These are phyloP conservation scores for Eucalyptus erythrocorys DNA, from an alignment of 345 rosid genomes.

Conservation along the genomic window DNA sequence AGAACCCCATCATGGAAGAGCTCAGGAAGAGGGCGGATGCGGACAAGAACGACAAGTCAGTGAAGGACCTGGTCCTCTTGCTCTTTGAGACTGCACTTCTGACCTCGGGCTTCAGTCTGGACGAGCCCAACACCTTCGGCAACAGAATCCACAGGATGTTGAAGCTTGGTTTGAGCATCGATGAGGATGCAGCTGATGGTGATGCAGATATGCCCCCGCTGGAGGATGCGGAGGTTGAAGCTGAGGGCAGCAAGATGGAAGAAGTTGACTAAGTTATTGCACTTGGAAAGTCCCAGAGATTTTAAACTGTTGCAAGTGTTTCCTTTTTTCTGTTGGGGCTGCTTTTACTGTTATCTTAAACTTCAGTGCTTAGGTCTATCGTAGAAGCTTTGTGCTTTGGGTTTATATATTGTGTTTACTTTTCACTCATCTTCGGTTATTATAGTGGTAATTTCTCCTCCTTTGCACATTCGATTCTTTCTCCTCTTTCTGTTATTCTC, in stretches of 20 bases:
- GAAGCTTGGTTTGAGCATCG: slow-evolving; percentile 76
- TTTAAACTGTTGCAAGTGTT: neutral
- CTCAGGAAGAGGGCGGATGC: slow-evolving; percentile 81
- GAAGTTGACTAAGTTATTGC: slow-evolving; percentile 51
- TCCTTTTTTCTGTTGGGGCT: neutral
- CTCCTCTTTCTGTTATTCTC: neutral
- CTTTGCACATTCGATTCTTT: neutral
- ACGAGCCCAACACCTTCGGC: slow-evolving; percentile 85
- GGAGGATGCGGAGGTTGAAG: slow-evolving; percentile 61
- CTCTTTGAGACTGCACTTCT: slow-evolving; percentile 76
- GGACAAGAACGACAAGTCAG: slow-evolving; percentile 79
- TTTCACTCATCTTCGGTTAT: neutral
- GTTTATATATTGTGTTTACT: neutral
- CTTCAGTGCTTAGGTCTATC: neutral
- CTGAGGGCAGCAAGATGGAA: slow-evolving; percentile 92
- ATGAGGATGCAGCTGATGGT: slow-evolving; percentile 55
- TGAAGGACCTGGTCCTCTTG: slow-evolving; percentile 71
- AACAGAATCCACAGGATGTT: slow-evolving; percentile 86
- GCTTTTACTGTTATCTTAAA: neutral
- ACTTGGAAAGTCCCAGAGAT: neutral
- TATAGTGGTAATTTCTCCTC: neutral
- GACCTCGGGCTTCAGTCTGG: slow-evolving; percentile 86
- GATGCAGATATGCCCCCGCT: slow-evolving; percentile 74
- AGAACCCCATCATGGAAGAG: slow-evolving; percentile 84
- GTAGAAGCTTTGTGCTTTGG: neutral